These are phyloP conservation scores for Wickerhamiella domercqiae DNA, from an alignment of 805 yeast genomes.

Conservation along the genomic window DNA sequence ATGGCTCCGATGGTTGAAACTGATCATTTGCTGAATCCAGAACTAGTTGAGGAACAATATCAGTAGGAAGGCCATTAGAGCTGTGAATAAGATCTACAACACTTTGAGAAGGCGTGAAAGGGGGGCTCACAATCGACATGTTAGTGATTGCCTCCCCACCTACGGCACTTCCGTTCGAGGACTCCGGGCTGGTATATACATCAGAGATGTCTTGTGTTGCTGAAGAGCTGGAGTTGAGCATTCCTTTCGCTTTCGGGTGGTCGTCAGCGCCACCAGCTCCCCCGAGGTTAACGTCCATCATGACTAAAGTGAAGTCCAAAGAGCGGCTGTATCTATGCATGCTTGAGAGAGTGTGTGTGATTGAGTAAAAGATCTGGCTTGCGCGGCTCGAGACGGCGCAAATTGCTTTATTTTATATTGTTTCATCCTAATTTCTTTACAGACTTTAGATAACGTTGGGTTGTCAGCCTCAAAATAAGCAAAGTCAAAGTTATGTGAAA, in stretches of 20 bases:
- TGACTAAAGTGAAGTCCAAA: neutral
- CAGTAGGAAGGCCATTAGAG: neutral
- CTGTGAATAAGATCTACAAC: slow-evolving; percentile 11
- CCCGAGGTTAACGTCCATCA: neutral
- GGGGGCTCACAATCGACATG: slow-evolving; percentile 25
- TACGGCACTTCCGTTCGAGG: neutral
- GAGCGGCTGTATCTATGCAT: neutral
- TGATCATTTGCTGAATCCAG: slow-evolving; percentile 1
- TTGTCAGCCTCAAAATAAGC: no score
- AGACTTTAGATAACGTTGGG: no score
- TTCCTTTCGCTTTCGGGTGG: no score
- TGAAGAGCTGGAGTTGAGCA: no score
- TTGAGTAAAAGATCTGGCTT: neutral
- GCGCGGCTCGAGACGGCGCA: no score
- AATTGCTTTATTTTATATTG: no score
- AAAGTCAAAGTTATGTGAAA: no score
- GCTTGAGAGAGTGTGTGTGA: neutral
- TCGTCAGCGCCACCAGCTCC: neutral
- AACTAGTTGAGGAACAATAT: neutral
- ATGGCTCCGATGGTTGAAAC: neutral
- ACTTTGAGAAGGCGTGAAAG: slow-evolving; percentile 20
- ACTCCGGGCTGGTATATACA: no score
- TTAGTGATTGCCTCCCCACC: neutral
- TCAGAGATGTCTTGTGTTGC: no score
- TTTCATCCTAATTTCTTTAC: no score